Evolutionary conservation across 192 early-diverging fungal genomes (phyloP).

Genomic region (Mortierella alpina): DNA sequence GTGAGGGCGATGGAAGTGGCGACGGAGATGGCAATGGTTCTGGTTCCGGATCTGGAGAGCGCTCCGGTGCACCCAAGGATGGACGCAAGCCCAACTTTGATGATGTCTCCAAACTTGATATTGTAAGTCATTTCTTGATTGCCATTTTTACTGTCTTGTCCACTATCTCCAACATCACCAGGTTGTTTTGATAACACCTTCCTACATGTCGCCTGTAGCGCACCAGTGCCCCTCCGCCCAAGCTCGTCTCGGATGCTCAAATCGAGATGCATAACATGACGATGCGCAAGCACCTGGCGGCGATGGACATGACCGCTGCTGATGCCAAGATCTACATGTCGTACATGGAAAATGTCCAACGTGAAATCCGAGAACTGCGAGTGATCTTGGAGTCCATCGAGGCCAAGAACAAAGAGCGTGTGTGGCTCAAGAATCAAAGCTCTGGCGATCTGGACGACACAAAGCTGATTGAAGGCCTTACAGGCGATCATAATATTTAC

Average conservation of each 20-base stretch:
- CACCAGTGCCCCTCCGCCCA: slow-evolving; percentile 49
- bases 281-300: slow-evolving; percentile 72
- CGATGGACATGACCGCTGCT: slow-evolving; percentile 78
- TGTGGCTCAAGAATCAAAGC: slow-evolving; percentile 84
- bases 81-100: slow-evolving; percentile 67
- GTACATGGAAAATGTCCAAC: slow-evolving; percentile 70
- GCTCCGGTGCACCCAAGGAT: slow-evolving; percentile 55
- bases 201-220: slow-evolving; percentile 15
- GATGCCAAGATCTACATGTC: slow-evolving; percentile 68
- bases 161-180: neutral
- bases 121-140: slow-evolving; percentile 53
- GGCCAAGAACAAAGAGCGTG: slow-evolving; percentile 84
- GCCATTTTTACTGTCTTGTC: neutral
- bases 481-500: slow-evolving; percentile 82
- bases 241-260: slow-evolving; percentile 51
- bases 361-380: slow-evolving; percentile 78
- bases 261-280: slow-evolving; percentile 78
- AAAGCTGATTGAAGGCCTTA: slow-evolving; percentile 81
- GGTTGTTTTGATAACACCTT: neutral
- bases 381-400: slow-evolving; percentile 82
- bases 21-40: slow-evolving; percentile 58
- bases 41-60: slow-evolving; percentile 58
- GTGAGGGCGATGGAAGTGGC: slow-evolving; percentile 56
- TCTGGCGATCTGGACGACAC: slow-evolving; percentile 86
- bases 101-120: slow-evolving; percentile 62